These are phyloP conservation scores for Sarcocystis neurona DNA, from an alignment of 169 alveolate species.

Conservation along the genomic window DNA sequence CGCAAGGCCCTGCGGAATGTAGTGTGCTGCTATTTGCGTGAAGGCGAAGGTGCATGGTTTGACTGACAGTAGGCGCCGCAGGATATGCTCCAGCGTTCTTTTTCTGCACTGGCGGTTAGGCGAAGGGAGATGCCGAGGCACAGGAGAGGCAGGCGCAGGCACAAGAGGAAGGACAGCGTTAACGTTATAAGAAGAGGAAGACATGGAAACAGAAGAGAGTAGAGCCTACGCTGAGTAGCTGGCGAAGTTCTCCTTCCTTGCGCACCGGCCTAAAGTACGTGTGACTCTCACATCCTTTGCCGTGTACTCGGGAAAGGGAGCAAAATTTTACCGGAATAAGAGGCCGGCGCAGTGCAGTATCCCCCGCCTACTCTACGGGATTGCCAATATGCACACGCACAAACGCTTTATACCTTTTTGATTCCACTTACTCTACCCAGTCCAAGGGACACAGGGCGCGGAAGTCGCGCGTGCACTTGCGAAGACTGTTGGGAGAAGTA, in stretches of 20 bases:
- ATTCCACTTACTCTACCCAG: slow-evolving; percentile 7
- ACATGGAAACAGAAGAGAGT: neutral
- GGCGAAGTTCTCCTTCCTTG: neutral
- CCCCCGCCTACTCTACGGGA: slow-evolving; percentile 2
- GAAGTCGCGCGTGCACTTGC: neutral
- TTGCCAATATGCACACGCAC: neutral
- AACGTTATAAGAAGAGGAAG: no score
- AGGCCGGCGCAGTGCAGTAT: slow-evolving; percentile 6
- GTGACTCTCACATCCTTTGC: neutral
- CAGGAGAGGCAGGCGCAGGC: neutral
- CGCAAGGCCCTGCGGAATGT: slow-evolving; percentile 18
- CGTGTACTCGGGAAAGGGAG: neutral
- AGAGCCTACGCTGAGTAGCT: neutral
- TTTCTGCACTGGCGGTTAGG: neutral
- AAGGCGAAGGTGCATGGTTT: neutral
- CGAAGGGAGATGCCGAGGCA: neutral
- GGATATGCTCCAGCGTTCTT: slow-evolving; percentile 13
- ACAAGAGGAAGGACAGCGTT: no score
- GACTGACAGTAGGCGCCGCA: slow-evolving; percentile 5
- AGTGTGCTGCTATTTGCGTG: neutral
- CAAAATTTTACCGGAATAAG: slow-evolving; percentile 11
- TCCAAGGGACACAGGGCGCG: neutral
- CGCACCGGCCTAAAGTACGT: neutral
- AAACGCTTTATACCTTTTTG: neutral
- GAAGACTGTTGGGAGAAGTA: no score